Evolutionary conservation across 768 basidiomycete species (phyloP), one percentile per base, ranked within the genome.

Genomic region (Tylopilus felleus): DNA sequence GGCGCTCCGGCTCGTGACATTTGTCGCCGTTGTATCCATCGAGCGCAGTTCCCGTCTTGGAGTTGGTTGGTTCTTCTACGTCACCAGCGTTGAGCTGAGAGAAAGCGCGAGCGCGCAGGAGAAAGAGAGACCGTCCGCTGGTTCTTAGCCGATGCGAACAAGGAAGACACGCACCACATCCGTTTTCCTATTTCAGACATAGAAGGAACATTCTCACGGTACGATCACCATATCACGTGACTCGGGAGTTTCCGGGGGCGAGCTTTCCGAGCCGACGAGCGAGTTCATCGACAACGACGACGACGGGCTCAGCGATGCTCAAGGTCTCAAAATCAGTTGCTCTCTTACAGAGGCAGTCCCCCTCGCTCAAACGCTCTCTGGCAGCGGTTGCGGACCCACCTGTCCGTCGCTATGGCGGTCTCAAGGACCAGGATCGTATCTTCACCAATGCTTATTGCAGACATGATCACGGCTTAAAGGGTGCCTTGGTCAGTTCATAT

Each of bases 341-440:
- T 19, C 45, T 61, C 49, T 39, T 69, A 0, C 65, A 52, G 60
- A 60, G 56, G 40, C 57, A 45, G 45, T 55, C 59, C 8, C 55
- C 59, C 4, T n/a, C 52, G 3, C 55, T 64, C 36, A 47, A 23
- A 9, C 68, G 69, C 43, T 47, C 58, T 19, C 57, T 93, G 59
- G 92, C 91, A 42, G 92, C 91, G 8, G 84, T 86, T 31, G 80
- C 84, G 35, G 85, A 91, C 66, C 77, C 90, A n/a, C 95, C 94
- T 28, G 90, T 95, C 19, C 80, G 93, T 60, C 83, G 83, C 56
- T 96, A 98, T 65, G 96, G 96, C 23, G 95, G 95, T 0, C 77
- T 98, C 58, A 93, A 89, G 71, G 96, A 98, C 75, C 91, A 94
- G 66, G 91, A 93, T 71, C 84, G 91, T 44, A 93, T 93, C 58